Evolutionary conservation across 495 filamentous ascomycete species (phyloP).

Genomic region (Mycothermus thermophilus): DNA sequence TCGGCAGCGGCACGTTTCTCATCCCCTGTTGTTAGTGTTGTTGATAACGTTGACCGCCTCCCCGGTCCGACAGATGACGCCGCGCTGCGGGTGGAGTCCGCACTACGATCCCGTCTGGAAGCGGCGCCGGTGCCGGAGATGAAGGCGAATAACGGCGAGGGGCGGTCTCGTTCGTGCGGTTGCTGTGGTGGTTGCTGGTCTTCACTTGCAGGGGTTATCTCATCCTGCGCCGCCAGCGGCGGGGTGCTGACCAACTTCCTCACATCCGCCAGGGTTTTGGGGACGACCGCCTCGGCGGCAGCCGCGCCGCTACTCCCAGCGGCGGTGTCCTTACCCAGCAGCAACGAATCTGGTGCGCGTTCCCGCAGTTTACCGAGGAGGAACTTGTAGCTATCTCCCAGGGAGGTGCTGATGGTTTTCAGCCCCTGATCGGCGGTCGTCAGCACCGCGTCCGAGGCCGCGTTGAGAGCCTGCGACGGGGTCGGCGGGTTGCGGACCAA

Average conservation of each 20-base stretch:
- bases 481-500: slow-evolving; percentile 50
- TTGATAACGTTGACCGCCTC: slow-evolving; percentile 9
- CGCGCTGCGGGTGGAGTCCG: slow-evolving; percentile 52
- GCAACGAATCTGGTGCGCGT: slow-evolving; percentile 32
- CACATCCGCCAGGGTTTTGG: slow-evolving; percentile 85
- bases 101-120: slow-evolving; percentile 54
- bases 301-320: not conserved
- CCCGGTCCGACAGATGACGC: slow-evolving; percentile 32
- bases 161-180: slow-evolving; percentile 22
- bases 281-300: slow-evolving; percentile 38
- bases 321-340: no score
- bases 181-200: slow-evolving; percentile 25
- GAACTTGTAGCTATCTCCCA: slow-evolving; percentile 88
- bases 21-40: no score
- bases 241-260: slow-evolving; percentile 69
- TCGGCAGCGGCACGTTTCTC: no score
- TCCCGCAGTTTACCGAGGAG: slow-evolving; percentile 81
- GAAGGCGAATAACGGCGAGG: slow-evolving; percentile 37
- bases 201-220: slow-evolving; percentile 42
- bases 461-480: slow-evolving; percentile 62
- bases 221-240: slow-evolving; percentile 31
- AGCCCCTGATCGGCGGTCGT: slow-evolving; percentile 78
- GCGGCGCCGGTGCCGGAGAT: slow-evolving; percentile 42
- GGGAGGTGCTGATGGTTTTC: slow-evolving; percentile 74
- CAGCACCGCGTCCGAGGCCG: slow-evolving; percentile 69